Evolutionary conservation across 2,329 filamentous ascomycete genomes (phyloP).

Genomic region (Pezicula rhizophila): DNA sequence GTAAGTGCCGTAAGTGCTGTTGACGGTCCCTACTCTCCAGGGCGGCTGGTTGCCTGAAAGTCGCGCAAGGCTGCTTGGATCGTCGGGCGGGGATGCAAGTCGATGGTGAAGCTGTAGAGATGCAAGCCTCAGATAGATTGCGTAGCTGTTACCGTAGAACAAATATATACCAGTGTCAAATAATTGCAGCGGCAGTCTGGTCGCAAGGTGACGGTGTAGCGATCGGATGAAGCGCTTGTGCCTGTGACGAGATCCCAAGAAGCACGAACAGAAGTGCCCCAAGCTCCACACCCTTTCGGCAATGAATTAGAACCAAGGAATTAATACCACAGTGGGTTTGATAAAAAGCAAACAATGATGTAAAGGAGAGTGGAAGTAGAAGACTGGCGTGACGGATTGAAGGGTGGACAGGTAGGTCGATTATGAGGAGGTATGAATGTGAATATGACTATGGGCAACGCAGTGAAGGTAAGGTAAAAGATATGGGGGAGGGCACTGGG

Average conservation of each 20-base stretch:
- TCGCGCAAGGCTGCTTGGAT: conserved; percentile 21
- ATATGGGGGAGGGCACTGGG: too few relatives aligned
- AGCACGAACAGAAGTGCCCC: neutral
- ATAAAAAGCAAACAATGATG: neutral
- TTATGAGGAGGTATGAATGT: too few relatives aligned
- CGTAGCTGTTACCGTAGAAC: conserved; percentile 9
- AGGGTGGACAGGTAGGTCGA: too few relatives aligned
- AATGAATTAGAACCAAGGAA: neutral
- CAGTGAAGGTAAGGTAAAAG: too few relatives aligned
- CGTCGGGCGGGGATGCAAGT: conserved; percentile 1
- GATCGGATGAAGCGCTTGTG: conserved; percentile 20
- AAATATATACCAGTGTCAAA: conserved; percentile 9
- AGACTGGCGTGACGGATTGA: too few relatives aligned
- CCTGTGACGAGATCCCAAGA: conserved; percentile 15
- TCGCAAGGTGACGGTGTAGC: conserved; percentile 17
- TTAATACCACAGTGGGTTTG: neutral
- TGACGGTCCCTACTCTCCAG: neutral
- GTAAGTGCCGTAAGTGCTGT: neutral
- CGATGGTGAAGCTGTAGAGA: neutral
- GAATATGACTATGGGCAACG: too few relatives aligned
- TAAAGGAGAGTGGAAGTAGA: too few relatives aligned
- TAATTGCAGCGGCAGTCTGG: conserved; percentile 4
- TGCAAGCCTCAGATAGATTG: conserved; percentile 1
- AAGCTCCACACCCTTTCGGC: neutral
- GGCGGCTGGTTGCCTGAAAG: conserved; percentile 13